These are phyloP conservation scores for Zychaea mexicana DNA, from an alignment of 371 early-diverging fungal species.

Conservation along the genomic window DNA sequence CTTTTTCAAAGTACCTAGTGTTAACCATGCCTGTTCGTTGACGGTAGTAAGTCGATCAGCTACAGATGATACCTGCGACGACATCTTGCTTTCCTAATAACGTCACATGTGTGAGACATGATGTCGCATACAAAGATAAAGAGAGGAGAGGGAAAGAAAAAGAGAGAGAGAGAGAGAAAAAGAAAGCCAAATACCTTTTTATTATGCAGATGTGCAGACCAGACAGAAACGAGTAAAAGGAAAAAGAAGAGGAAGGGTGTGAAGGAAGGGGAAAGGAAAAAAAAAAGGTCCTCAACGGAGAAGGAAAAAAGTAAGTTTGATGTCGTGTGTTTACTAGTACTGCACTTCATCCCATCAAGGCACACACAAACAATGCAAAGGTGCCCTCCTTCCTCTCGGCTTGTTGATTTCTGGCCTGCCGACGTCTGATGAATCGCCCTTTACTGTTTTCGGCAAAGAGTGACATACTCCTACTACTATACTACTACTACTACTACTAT, in stretches of 20 bases:
- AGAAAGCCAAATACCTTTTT: background rate
- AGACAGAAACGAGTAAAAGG: background rate
- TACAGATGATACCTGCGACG: background rate
- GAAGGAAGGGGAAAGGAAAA: background rate
- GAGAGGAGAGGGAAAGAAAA: background rate
- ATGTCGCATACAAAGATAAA: background rate
- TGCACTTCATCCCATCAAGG: conserved; percentile 4
- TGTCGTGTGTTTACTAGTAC: background rate
- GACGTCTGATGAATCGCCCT: background rate
- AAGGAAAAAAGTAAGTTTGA: conserved; percentile 7
- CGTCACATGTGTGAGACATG: background rate
- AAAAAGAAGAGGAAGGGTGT: background rate
- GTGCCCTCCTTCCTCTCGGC: background rate
- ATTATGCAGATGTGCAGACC: too few relatives aligned
- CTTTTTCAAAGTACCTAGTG: conserved; percentile 56
- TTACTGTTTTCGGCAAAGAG: background rate
- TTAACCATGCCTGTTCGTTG: conserved; percentile 81
- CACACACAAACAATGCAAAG: conserved; percentile 2
- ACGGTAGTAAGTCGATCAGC: conserved; percentile 12
- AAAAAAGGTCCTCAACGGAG: conserved; percentile 1
- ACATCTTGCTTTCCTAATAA: conserved; percentile 1
- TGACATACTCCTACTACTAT: background rate
- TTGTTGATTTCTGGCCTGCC: conserved; percentile 3
- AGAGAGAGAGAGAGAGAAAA: background rate
- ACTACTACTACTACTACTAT: too few relatives aligned